Conservation (phyloP, 1,139 yeast species). For the Lodderomyces orthopsilosis region DNA sequence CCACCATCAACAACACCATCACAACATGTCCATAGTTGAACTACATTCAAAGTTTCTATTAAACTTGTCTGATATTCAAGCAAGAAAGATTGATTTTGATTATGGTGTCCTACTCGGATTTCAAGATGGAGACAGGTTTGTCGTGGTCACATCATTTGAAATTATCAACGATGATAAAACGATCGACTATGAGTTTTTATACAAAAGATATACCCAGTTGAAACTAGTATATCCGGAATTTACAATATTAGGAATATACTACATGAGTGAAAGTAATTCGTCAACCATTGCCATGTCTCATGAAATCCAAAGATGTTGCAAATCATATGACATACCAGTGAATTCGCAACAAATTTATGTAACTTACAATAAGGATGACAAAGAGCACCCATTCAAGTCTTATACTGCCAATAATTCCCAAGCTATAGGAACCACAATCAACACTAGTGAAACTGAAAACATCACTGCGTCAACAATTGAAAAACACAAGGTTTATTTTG, state of each 20-base stretch:
- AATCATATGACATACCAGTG: conserved; percentile 5
- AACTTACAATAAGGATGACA: conserved; percentile 2
- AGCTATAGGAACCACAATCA: conserved; percentile 15
- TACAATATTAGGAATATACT: conserved; percentile 30
- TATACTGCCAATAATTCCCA: conserved; percentile 7
- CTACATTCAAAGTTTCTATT: conserved; percentile 31
- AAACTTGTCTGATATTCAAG: conserved; percentile 26
- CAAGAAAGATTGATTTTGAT: conserved; percentile 15
- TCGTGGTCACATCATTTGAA: conserved; percentile 25
- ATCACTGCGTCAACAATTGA: conserved; percentile 28
- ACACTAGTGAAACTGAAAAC: conserved; percentile 24
- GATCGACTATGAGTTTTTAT: conserved; percentile 25
- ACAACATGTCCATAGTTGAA: conserved; percentile 13
- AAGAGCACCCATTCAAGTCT: conserved; percentile 8
- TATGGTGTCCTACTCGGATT: conserved; percentile 32
- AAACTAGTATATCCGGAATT: conserved; percentile 26
- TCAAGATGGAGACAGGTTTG: conserved; percentile 12
- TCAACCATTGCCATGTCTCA: conserved; percentile 10
- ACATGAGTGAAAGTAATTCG: conserved; percentile 14
- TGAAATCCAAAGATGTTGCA: conserved; percentile 8
- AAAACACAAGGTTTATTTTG: conserved; percentile 23
- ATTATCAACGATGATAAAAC: conserved; percentile 10
- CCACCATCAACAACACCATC: not conserved
- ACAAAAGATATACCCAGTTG: conserved; percentile 27
- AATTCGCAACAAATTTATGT: conserved; percentile 3